These are phyloP conservation scores for Euphrasia confusa DNA, from an alignment of 257 asterid species.

Conservation along the genomic window DNA sequence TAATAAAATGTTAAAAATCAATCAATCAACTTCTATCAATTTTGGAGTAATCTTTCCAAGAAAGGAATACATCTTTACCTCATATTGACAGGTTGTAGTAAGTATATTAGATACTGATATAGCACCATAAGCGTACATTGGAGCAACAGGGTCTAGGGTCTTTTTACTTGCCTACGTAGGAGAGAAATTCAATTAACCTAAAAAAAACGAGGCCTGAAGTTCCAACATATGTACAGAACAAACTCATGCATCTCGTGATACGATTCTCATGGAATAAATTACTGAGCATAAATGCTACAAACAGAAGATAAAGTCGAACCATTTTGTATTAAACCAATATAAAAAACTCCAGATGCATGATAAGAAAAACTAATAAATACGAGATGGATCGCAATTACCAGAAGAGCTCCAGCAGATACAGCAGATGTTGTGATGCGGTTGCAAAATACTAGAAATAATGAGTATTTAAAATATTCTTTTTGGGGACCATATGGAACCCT, in stretches of 20 bases:
- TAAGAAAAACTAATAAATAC: slow-evolving; percentile 19
- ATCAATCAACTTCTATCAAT: slow-evolving; percentile 4
- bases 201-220: slow-evolving; percentile 19
- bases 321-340: slow-evolving; percentile 4
- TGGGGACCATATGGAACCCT: slow-evolving; percentile 88
- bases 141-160: slow-evolving; percentile 91
- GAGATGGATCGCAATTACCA: slow-evolving; percentile 48
- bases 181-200: slow-evolving; percentile 14
- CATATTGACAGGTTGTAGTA: slow-evolving; percentile 96
- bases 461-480: slow-evolving; percentile 71
- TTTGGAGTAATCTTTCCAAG: slow-evolving; percentile 14
- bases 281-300: neutral
- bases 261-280: neutral
- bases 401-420: slow-evolving; percentile 71
- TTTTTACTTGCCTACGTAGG: slow-evolving; percentile 58
- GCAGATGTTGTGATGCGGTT: slow-evolving; percentile 95
- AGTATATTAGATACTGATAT: slow-evolving; percentile 90
- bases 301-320: slow-evolving; percentile 1
- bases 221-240: slow-evolving; percentile 8
- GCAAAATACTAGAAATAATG: slow-evolving; percentile 95
- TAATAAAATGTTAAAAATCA: neutral
- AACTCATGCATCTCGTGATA: slow-evolving; percentile 16
- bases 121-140: slow-evolving; percentile 73
- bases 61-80: slow-evolving; percentile 43
- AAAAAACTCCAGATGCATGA: slow-evolving; percentile 3